phyloP scores from a whole-genome alignment of 2,329 filamentous ascomycete species.

The Sphaerulina vaccinii region DNA sequence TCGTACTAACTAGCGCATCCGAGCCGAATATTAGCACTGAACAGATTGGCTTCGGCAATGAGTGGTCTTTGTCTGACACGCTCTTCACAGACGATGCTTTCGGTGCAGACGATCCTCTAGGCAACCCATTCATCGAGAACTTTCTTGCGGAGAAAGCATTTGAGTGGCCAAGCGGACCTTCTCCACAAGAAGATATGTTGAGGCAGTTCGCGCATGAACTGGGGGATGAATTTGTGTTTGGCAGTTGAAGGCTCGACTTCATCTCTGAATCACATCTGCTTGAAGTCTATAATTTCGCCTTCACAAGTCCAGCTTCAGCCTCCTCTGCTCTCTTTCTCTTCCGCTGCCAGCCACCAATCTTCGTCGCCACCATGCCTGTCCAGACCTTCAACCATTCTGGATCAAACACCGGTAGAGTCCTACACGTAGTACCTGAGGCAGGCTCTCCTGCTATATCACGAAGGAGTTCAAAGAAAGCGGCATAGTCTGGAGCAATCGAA shows the following conservation, averaged over 20 bases:
- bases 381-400: constrained; percentile 3
- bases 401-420: neutral
- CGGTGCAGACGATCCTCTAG: constrained; percentile 19
- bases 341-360: constrained; percentile 7
- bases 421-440: neutral
- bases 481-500: constrained; percentile 5
- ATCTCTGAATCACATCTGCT: no score
- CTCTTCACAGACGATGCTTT: constrained; percentile 11
- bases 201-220: constrained; percentile 24
- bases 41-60: neutral
- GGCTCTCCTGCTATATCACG: constrained; percentile 3
- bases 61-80: constrained; percentile 3
- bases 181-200: constrained; percentile 19
- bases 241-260: no score
- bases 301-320: neutral
- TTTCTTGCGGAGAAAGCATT: constrained; percentile 26
- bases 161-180: constrained; percentile 22
- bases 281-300: constrained; percentile 13
- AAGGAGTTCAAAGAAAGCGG: constrained; percentile 3
- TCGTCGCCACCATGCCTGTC: constrained; percentile 4
- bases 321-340: constrained; percentile 1
- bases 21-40: no score
- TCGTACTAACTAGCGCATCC: no score
- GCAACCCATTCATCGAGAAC: constrained; percentile 26
- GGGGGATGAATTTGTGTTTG: constrained; percentile 21